Percentiles rank a stretch among this genome's conserved stretches.
These are phyloP conservation scores for Lindgomyces ingoldianus DNA, from an alignment of 495 filamentous ascomycete species.

Conservation along the genomic window DNA sequence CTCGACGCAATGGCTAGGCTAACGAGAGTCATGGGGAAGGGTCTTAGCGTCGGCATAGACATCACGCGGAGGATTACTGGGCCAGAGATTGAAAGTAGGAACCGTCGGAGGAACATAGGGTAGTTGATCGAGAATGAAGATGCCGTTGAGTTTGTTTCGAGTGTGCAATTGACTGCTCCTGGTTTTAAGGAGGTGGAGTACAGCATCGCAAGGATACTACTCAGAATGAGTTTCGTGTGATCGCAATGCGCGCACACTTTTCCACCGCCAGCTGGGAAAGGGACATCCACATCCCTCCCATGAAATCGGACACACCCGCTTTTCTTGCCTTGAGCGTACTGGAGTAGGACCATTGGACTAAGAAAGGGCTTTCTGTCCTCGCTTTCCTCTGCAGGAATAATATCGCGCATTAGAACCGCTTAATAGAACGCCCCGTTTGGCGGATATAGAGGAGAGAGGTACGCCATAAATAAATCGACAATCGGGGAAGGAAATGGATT, in stretches of 20 bases:
- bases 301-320: constrained; percentile 9
- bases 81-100: constrained; percentile 28
- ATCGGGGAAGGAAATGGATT: constrained; percentile 17
- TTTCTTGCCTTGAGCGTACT: neutral
- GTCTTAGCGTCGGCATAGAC: constrained; percentile 23
- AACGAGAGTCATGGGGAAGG: constrained; percentile 31
- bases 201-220: neutral
- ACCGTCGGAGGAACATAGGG: neutral
- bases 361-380: constrained; percentile 6
- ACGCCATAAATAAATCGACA: constrained; percentile 11
- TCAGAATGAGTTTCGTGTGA: constrained; percentile 2
- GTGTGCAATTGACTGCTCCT: neutral
- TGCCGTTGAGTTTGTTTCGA: neutral
- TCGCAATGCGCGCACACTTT: constrained; percentile 5
- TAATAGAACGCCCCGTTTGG: neutral
- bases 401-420: neutral
- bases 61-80: constrained; percentile 32
- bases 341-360: neutral
- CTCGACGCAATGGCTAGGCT: constrained; percentile 6
- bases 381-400: constrained; percentile 21
- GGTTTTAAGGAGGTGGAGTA: neutral
- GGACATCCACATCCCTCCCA: constrained; percentile 1
- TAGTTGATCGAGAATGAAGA: neutral
- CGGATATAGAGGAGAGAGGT: constrained; percentile 26
- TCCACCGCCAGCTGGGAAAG: constrained; percentile 10